Conservation (phyloP, 2,329 filamentous ascomycete genomes). For the Aspergillus candidus region DNA sequence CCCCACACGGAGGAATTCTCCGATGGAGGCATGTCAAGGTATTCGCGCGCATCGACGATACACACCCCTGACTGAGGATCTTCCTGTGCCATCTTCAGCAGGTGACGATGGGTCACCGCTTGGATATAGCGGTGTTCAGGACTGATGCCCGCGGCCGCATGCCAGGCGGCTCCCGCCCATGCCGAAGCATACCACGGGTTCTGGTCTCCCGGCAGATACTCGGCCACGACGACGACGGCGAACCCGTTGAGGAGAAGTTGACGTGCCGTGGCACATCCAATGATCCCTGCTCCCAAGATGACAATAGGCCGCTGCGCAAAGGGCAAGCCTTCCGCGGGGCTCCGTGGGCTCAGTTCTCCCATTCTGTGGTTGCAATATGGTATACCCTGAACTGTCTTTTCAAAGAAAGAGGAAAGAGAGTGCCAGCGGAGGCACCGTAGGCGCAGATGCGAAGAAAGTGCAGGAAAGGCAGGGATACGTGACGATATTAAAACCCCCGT, state of each 20-base stretch:
- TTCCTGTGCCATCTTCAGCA: conserved; percentile 32
- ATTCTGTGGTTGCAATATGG: conserved; percentile 8
- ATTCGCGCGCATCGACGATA: conserved; percentile 30
- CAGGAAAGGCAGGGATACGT: too few species aligned
- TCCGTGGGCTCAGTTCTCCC: conserved; percentile 13
- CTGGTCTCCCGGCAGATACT: conserved; percentile 34
- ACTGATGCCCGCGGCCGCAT: conserved; percentile 31
- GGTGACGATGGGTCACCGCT: conserved; percentile 29
- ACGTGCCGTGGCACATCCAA: conserved; percentile 33
- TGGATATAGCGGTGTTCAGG: conserved; percentile 32
- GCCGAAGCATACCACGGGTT: conserved; percentile 34
- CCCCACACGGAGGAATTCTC: conserved; percentile 33
- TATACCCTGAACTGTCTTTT: too few species aligned
- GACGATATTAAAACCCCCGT: too few species aligned
- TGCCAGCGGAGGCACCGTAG: too few species aligned
- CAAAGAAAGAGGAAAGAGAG: too few species aligned
- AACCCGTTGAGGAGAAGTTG: conserved; percentile 33
- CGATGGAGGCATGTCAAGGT: conserved; percentile 28
- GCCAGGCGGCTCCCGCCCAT: conserved; percentile 37
- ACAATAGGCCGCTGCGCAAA: conserved; percentile 32
- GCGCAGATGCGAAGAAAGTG: too few species aligned
- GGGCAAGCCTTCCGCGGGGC: conserved; percentile 20
- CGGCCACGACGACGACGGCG: conserved; percentile 29
- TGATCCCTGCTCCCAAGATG: conserved; percentile 36
- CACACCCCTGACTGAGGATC: conserved; percentile 30